phyloP scores from a whole-genome alignment of 1,284 basidiomycete species.

The Pulchroboletus neoregius region DNA sequence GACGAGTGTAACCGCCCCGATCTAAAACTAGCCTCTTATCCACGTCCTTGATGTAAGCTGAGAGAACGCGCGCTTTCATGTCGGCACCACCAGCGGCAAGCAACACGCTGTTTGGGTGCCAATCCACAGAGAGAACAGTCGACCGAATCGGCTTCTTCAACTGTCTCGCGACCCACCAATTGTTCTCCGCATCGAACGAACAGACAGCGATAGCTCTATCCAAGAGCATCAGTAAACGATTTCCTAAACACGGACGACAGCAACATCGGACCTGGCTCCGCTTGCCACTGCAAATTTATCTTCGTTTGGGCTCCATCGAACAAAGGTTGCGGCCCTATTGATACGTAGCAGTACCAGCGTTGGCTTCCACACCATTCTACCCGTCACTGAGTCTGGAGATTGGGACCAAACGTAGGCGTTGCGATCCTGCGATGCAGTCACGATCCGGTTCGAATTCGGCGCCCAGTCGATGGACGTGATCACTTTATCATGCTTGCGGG shows the following conservation, averaged over 20 bases:
- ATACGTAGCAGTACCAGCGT: constrained; percentile 94
- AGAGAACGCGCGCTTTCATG: constrained; percentile 96
- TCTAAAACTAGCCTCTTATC: constrained; percentile 69
- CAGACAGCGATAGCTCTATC: constrained; percentile 87
- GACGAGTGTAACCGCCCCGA: background rate
- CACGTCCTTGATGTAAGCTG: constrained; percentile 99
- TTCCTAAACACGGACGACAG: background rate
- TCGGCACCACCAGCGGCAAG: constrained; percentile 94
- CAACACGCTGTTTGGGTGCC: constrained; percentile 97
- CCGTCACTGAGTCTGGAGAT: constrained; percentile 66
- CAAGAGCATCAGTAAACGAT: constrained; percentile 4
- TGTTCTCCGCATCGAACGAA: constrained; percentile 93
- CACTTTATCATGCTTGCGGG: constrained; percentile 88
- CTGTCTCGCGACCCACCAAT: constrained; percentile 99
- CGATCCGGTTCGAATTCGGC: constrained; percentile 92
- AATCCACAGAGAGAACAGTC: constrained; percentile 91
- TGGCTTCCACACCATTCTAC: constrained; percentile 83
- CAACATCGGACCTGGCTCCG: constrained; percentile 69
- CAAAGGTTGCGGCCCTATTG: constrained; percentile 94
- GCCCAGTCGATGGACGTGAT: constrained; percentile 99
- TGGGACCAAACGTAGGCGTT: constrained; percentile 99
- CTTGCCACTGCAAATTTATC: constrained; percentile 99
- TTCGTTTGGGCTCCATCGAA: constrained; percentile 95
- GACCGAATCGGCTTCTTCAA: constrained; percentile 96
- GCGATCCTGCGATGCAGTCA: constrained; percentile 96